Conservation (phyloP, 2,329 filamentous ascomycete species). For the Penicillium sp. region DNA sequence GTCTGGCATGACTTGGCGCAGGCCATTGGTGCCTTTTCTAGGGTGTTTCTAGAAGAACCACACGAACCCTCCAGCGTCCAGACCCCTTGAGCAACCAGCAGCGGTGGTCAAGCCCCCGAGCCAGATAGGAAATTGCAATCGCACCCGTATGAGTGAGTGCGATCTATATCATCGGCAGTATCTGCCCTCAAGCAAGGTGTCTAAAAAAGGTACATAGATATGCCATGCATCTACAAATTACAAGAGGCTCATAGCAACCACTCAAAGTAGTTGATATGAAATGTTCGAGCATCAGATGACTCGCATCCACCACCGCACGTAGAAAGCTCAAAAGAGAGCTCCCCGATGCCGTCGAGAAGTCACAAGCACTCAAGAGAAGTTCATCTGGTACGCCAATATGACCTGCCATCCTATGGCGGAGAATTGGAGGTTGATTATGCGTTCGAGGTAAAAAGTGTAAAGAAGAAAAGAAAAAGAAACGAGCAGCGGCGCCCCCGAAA, state of each 20-base stretch:
- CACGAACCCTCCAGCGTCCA: neutral
- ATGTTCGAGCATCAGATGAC: conserved; percentile 48
- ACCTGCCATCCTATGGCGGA: conserved; percentile 50
- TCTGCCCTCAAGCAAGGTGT: neutral
- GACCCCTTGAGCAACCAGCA: neutral
- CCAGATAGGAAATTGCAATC: neutral
- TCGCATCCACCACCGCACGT: conserved; percentile 40
- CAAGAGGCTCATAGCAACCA: neutral
- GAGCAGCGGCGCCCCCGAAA: conserved; percentile 10
- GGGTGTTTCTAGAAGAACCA: conserved; percentile 1
- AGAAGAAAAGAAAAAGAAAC: conserved; percentile 28
- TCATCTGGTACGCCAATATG: conserved; percentile 55
- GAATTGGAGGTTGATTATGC: conserved; percentile 55
- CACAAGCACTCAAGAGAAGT: conserved; percentile 37
- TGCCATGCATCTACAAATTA: neutral
- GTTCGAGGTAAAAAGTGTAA: conserved; percentile 50
- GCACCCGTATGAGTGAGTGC: neutral
- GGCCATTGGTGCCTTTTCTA: neutral
- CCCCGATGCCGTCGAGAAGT: conserved; percentile 38
- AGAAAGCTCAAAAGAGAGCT: conserved; percentile 31
- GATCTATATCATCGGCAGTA: neutral
- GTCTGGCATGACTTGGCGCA: too few relatives aligned
- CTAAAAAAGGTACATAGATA: neutral
- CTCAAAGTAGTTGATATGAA: conserved; percentile 3
- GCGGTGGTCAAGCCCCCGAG: neutral